These are phyloP conservation scores for Colletotrichum tamarilloi DNA, from an alignment of 2,329 filamentous ascomycete species.

Conservation along the genomic window DNA sequence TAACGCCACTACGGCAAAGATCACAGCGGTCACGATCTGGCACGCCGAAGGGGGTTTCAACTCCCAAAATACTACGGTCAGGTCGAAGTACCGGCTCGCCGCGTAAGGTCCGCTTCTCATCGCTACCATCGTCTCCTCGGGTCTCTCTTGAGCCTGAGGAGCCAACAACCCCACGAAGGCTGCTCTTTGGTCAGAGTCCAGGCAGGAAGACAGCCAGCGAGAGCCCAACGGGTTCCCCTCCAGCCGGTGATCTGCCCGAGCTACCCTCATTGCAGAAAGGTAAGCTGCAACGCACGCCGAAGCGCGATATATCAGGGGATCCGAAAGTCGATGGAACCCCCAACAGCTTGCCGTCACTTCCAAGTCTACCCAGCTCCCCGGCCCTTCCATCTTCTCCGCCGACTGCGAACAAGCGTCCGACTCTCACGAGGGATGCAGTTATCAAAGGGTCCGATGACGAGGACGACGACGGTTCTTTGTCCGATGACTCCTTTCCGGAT, in stretches of 20 bases:
- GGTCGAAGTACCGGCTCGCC: constrained; percentile 10
- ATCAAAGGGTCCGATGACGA: constrained; percentile 81
- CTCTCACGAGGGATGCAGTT: constrained; percentile 61
- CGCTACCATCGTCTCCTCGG: constrained; percentile 6
- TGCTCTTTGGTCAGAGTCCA: constrained; percentile 9
- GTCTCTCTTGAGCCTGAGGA: constrained; percentile 14
- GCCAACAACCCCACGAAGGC: constrained; percentile 16
- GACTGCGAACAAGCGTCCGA: constrained; percentile 34
- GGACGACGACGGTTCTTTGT: constrained; percentile 63
- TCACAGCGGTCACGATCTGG: neutral
- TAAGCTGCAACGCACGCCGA: neutral
- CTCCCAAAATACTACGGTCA: neutral
- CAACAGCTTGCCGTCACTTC: constrained; percentile 9
- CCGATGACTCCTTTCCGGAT: constrained; percentile 69
- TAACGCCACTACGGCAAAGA: constrained; percentile 6
- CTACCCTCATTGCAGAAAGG: neutral
- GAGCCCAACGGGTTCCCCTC: constrained; percentile 4
- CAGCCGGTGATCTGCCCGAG: neutral
- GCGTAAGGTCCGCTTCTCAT: constrained; percentile 24
- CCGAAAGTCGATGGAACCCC: neutral
- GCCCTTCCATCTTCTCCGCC: constrained; percentile 41
- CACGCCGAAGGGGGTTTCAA: neutral
- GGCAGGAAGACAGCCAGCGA: constrained; percentile 1
- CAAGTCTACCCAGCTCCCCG: constrained; percentile 34
- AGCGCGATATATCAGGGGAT: constrained; percentile 1